These are phyloP conservation scores for Silybum marianum DNA, from an alignment of 129 eudicot genomes.

Conservation along the genomic window DNA sequence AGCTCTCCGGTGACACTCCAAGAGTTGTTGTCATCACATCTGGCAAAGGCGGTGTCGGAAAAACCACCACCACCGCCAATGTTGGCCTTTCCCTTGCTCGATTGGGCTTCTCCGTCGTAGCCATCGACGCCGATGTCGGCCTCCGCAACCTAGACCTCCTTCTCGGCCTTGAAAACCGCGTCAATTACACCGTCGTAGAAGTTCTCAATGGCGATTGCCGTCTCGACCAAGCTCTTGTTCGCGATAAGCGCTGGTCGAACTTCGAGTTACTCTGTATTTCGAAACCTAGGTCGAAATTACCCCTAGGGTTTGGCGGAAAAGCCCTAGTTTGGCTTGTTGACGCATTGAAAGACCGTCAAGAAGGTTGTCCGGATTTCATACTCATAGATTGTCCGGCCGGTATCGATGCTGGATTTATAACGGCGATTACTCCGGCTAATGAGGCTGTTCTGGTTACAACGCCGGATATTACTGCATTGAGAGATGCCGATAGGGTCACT, in stretches of 20 bases:
- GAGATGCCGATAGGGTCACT: conserved; percentile 96
- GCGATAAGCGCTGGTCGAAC: conserved; percentile 91
- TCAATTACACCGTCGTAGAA: conserved; percentile 91
- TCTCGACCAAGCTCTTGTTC: conserved; percentile 88
- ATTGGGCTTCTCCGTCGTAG: conserved; percentile 84
- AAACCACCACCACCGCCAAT: conserved; percentile 90
- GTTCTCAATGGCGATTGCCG: conserved; percentile 96
- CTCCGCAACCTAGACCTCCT: conserved; percentile 93
- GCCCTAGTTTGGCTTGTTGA: conserved; percentile 94
- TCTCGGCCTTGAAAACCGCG: conserved; percentile 91
- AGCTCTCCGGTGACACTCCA: conserved; percentile 86
- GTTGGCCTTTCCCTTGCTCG: conserved; percentile 85
- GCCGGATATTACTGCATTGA: conserved; percentile 81
- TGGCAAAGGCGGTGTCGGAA: conserved; percentile 90
- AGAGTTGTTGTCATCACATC: conserved; percentile 91
- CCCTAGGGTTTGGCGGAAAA: conserved; percentile 88
- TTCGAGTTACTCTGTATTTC: conserved; percentile 85
- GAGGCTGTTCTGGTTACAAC: conserved; percentile 93
- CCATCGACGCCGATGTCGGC: conserved; percentile 96
- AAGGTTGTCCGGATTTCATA: conserved; percentile 78
- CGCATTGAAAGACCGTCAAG: conserved; percentile 79
- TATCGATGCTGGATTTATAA: conserved; percentile 88
- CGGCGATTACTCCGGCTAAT: conserved; percentile 92
- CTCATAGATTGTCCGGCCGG: conserved; percentile 92
- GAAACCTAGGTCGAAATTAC: conserved; percentile 89